Base-by-base conservation (phyloP, 306 rosid genomes). In the Gillenia trifoliata region DNA sequence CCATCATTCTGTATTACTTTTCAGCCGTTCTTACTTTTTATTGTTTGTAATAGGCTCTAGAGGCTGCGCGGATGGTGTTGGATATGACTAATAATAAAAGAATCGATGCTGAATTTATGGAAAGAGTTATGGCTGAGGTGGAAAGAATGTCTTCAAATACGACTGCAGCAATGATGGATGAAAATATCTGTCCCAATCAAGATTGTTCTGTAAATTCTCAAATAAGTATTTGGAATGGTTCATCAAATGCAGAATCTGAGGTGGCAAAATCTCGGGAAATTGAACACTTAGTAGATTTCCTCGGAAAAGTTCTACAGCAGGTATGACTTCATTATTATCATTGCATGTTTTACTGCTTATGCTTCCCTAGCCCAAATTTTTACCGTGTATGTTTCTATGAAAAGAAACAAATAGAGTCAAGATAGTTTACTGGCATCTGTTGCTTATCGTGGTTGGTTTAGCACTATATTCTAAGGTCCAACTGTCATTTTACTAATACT, bases 241-340 rank as follows among this genome's bases (percentile, higher is more conserved):
- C 76, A 36, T 72, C 72, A 77, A 72, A 75, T 43, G 74, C 73
- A 70, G 82, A 64, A 66, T 69, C 85, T 52, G 65, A 45, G 70
- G 83, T 80, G 73, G 90, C 80, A 67, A 84, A 79, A 66, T 81
- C 84, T 34, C 83, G 81, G 75, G 97, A 91, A 86, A 81, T 79
- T 60, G 89, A 88, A 80, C 88, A 89, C 55, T 78, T 94, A 67
- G 67, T 91, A 49, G 83, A 80, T 52, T 75, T 83, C 62, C 88
- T 91, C 70, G 96, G 96, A 75, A 94, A 86, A 64, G 88, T 94
- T 80, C 67, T 94, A 66, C 97, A 83, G 83, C 86, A 83, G 97
- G 98, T 94, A 63, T 69, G 45, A 26, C n/a, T 45, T 60, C 33
- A 4, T 8, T 30, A 19, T 43, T 30, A 11, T 56, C 47, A 23